Percentiles rank a stretch among this genome's conserved stretches.
Conservation (phyloP, 1,139 yeast species). For the Arxiozyma slooffiae region DNA sequence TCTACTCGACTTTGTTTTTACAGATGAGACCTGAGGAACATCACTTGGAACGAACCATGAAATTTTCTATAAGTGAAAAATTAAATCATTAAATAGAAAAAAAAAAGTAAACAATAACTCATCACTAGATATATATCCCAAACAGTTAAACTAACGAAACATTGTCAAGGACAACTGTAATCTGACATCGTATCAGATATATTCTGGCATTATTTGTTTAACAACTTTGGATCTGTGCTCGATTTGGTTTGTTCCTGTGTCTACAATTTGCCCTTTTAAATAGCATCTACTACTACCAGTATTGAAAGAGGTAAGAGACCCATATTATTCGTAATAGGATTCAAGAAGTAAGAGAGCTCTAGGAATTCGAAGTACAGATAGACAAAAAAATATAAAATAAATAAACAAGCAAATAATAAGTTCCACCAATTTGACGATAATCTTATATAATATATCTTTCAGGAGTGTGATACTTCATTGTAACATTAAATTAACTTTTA, state of each 20-base stretch:
- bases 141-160: not conserved
- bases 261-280: too few species aligned
- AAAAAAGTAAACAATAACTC: slow-evolving; percentile 1
- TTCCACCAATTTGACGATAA: too few species aligned
- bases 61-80: too few species aligned
- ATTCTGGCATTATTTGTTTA: not conserved
- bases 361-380: not conserved
- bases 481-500: not conserved
- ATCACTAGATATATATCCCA: not conserved
- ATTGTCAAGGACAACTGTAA: too few species aligned
- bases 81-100: not conserved
- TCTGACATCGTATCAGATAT: slow-evolving; percentile 1
- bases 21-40: too few species aligned
- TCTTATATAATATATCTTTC: too few species aligned
- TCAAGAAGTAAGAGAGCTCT: not conserved
- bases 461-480: not conserved
- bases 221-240: not conserved
- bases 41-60: not conserved
- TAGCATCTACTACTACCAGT: not conserved
- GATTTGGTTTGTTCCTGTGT: not conserved
- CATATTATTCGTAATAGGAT: not conserved
- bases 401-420: too few species aligned
- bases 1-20: too few species aligned
- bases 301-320: not conserved
- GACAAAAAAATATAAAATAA: too few species aligned